A percentile compares a stretch with the other conserved stretches of the same genome.
Evolutionary conservation across 73 alveolate genomes (phyloP).

Genomic region (Urostyla sp.): DNA sequence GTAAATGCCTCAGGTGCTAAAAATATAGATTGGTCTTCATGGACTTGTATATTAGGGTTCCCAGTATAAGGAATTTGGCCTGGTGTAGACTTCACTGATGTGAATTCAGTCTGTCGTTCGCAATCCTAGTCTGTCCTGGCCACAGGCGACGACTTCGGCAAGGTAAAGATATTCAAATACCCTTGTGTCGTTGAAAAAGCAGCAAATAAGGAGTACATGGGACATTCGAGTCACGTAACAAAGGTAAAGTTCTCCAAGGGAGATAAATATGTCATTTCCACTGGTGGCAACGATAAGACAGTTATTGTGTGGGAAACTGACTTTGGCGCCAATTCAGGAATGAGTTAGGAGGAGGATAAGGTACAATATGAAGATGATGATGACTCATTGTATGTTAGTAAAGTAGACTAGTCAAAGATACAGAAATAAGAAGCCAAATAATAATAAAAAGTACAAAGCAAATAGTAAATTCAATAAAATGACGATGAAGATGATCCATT

Average conservation of each 20-base stretch:
- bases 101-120: slow-evolving; percentile 93
- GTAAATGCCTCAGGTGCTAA: slow-evolving; percentile 87
- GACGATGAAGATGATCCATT: slow-evolving; percentile 79
- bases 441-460: slow-evolving; percentile 52
- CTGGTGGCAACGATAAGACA: slow-evolving; percentile 98
- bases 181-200: slow-evolving; percentile 96
- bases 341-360: slow-evolving; percentile 15
- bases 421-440: slow-evolving; percentile 42
- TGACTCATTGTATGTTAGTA: slow-evolving; percentile 61
- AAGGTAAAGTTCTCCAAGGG: slow-evolving; percentile 92
- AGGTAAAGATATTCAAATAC: slow-evolving; percentile 92
- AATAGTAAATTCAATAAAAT: too few species aligned
- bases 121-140: slow-evolving; percentile 80
- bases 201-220: slow-evolving; percentile 90
- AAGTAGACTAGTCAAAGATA: slow-evolving; percentile 18
- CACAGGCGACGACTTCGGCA: slow-evolving; percentile 94
- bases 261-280: slow-evolving; percentile 89
- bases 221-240: slow-evolving; percentile 98
- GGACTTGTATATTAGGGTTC: slow-evolving; percentile 98
- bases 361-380: slow-evolving; percentile 56
- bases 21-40: slow-evolving; percentile 88
- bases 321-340: slow-evolving; percentile 74
- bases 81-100: slow-evolving; percentile 93
- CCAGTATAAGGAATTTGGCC: slow-evolving; percentile 98
- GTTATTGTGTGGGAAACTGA: slow-evolving; percentile 97